Percentiles rank a stretch among this genome's conserved stretches.
Evolutionary conservation across 202 grass and related monocot genomes (phyloP).

Genomic region (Musa balbisiana): DNA sequence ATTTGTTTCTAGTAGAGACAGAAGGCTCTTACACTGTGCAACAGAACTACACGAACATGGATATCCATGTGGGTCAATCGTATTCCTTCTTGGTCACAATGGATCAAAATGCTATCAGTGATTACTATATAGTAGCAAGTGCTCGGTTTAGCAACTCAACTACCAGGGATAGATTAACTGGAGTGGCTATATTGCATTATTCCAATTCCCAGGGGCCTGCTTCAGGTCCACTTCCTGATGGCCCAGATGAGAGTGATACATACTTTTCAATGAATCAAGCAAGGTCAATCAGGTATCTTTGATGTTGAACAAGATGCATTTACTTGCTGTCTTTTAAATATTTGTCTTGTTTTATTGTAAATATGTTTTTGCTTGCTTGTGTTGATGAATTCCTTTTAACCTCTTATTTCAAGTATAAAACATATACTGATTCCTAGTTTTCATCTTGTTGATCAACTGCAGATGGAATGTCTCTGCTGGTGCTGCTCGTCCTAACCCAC

Average conservation of each 20-base stretch:
- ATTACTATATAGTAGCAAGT: conserved; percentile 80
- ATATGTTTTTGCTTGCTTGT: background rate
- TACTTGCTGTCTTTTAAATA: background rate
- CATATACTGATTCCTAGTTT: background rate
- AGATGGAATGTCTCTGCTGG: conserved; percentile 95
- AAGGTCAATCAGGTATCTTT: conserved; percentile 67
- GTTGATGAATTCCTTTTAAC: background rate
- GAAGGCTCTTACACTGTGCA: conserved; percentile 93
- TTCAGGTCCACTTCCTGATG: conserved; percentile 67
- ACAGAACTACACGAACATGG: conserved; percentile 92
- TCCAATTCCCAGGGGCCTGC: conserved; percentile 68
- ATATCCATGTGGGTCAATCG: conserved; percentile 89
- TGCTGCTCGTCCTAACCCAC: conserved; percentile 77
- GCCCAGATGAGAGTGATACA: conserved; percentile 68
- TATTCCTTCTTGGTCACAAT: conserved; percentile 89
- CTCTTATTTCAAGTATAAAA: background rate
- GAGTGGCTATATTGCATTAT: conserved; percentile 75
- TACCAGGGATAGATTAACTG: conserved; percentile 49
- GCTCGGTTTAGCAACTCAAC: conserved; percentile 46
- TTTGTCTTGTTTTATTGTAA: background rate
- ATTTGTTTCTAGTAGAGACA: conserved; percentile 70
- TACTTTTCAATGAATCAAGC: conserved; percentile 91
- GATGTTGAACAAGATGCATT: conserved; percentile 19
- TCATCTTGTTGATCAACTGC: conserved; percentile 15
- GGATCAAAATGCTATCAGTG: conserved; percentile 76